phyloP scores from a whole-genome alignment of 1,284 basidiomycete genomes.

The Trichosporon sp. region DNA sequence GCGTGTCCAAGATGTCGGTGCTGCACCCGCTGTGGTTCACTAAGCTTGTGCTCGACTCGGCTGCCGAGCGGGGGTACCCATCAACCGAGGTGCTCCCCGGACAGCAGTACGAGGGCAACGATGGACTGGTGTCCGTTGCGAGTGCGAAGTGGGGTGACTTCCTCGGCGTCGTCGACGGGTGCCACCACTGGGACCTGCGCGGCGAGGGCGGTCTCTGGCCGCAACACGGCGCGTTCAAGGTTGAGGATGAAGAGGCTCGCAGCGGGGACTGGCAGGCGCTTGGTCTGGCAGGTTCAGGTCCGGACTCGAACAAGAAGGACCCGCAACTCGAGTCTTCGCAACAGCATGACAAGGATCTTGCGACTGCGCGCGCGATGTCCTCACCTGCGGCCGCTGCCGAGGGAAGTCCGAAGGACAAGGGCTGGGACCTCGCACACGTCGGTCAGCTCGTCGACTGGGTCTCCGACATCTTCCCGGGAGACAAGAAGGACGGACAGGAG shows the following conservation, averaged over 20 bases:
- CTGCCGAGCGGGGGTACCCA: constrained; percentile 61
- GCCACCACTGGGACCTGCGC: constrained; percentile 96
- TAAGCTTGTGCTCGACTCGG: constrained; percentile 83
- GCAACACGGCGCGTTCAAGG: constrained; percentile 36
- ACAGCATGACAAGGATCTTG: constrained; percentile 31
- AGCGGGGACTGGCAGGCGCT: constrained; percentile 32
- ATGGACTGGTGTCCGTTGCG: constrained; percentile 87
- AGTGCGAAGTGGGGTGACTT: constrained; percentile 93
- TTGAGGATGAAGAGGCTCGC: constrained; percentile 36
- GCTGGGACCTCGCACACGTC: constrained; percentile 54
- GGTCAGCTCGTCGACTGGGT: constrained; percentile 57
- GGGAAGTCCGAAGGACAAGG: constrained; percentile 8
- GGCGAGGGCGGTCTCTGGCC: constrained; percentile 65
- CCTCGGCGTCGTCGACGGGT: constrained; percentile 83
- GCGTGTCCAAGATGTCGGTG: constrained; percentile 68
- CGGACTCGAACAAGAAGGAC: constrained; percentile 26
- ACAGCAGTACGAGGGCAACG: constrained; percentile 77
- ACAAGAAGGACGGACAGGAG: constrained; percentile 35
- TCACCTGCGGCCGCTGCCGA: constrained; percentile 17
- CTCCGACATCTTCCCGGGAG: constrained; percentile 49
- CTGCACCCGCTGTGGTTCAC: constrained; percentile 97
- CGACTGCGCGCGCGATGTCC: constrained; percentile 31
- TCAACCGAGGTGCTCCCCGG: constrained; percentile 63
- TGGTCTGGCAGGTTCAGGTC: neutral
- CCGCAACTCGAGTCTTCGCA: constrained; percentile 26